Base-by-base conservation (phyloP, 1,139 yeast species). In the Suzukiozyma palmioleophila region DNA sequence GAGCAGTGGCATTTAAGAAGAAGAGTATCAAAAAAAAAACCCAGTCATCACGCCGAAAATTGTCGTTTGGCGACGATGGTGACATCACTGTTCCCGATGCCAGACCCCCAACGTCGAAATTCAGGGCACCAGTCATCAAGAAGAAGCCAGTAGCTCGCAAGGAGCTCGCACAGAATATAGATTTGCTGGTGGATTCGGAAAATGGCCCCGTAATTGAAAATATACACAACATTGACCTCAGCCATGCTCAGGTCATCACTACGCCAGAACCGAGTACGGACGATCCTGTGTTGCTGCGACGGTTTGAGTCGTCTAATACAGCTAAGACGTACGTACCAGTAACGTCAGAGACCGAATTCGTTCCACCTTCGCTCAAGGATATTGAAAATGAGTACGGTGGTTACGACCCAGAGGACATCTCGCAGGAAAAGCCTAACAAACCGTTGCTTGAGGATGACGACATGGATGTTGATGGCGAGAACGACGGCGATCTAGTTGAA, bases 201-300 rank as follows among this genome's bases (percentile, higher is more conserved):
- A 44, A 45, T 3, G 54, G 54, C 29, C 60, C 61, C 1, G 48
- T 51, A 2, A 47, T 57, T 13, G 60, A 48, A 16, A 52, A 57
- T 35, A 31, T 50, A 3, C 47, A 50, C 13, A 52, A 44, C 7
- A 37, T 53, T 8, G 47, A 41, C 9, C 26, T 21, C 13, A 31
- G 13, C 21, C 8, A 14, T 12, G 27, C n/a, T 24, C n/a, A 36
- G 26, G 12, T 28, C 37, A 26, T 38, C 37, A n/a, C 26, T 15
- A 14, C 37, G 29, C n/a, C 11, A 15, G 12, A 14, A 10, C 13
- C 13, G 12, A 26, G 13, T 26, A 12, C 13, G 4, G 28, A 26
- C 13, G 12, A 10, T 10, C 11, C 28, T 11, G 12, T 12, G n/a
- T 26, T 26, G 28, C 15, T 9, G 12, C 16, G 21, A 25, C 24